Percentiles rank a stretch among this genome's conserved stretches.
Evolutionary conservation across 1,284 basidiomycete genomes (phyloP).

Genomic region (Marasmius fiardii): DNA sequence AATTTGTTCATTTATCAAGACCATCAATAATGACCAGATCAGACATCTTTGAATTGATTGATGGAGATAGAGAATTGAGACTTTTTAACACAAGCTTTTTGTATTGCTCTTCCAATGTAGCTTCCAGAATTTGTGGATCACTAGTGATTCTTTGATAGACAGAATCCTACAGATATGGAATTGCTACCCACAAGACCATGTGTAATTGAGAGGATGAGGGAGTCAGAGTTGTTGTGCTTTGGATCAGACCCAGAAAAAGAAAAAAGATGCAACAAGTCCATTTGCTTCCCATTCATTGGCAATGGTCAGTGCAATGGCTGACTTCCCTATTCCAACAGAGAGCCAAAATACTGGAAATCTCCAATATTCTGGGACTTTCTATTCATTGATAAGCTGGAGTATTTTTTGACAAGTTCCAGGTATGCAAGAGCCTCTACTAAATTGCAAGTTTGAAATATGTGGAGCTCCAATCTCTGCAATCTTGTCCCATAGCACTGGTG

Average conservation of each 20-base stretch:
- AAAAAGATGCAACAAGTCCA: constrained; percentile 12
- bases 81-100: neutral
- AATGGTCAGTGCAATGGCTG: too few relatives aligned
- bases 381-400: constrained; percentile 8
- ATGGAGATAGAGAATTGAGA: neutral
- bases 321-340: constrained; percentile 13
- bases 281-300: constrained; percentile 6
- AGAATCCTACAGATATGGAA: neutral
- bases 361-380: constrained; percentile 3
- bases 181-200: neutral
- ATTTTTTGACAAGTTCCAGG: constrained; percentile 12
- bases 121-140: neutral
- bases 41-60: neutral
- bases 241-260: constrained; percentile 15
- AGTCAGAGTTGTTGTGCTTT: neutral
- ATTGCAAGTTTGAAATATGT: neutral
- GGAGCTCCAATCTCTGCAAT: neutral
- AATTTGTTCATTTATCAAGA: constrained; percentile 1
- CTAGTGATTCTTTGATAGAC: neutral
- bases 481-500: neutral
- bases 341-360: constrained; percentile 13
- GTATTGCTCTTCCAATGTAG: constrained; percentile 1
- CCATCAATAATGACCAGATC: constrained; percentile 4
- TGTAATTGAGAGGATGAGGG: constrained; percentile 2
- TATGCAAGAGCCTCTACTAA: constrained; percentile 7